phyloP scores from a whole-genome alignment of 2,329 filamentous ascomycete species.

The Fusarium papillatum region DNA sequence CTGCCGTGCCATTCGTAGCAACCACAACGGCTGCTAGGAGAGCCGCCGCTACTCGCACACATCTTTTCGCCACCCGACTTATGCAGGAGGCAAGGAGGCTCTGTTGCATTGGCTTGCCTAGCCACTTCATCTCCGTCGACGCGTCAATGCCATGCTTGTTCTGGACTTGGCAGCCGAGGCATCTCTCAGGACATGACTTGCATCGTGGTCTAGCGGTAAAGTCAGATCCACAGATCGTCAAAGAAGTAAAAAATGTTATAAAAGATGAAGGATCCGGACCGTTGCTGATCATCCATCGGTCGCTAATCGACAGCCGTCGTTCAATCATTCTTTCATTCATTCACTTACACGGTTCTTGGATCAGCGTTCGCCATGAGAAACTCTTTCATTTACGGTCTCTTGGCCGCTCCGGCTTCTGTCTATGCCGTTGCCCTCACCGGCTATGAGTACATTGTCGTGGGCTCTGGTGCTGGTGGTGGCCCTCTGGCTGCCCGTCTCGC shows the following conservation, averaged over 20 bases:
- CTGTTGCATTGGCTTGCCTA: neutral
- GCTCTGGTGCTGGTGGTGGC: slow-evolving; percentile 72
- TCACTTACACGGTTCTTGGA: neutral
- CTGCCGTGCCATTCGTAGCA: slow-evolving; percentile 3
- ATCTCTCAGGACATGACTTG: neutral
- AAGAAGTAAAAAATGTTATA: neutral
- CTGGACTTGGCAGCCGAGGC: neutral
- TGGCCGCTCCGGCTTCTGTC: slow-evolving; percentile 28
- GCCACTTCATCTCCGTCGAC: neutral
- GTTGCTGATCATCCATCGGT: neutral
- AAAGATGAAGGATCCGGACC: neutral
- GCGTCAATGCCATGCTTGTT: neutral
- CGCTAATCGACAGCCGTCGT: neutral
- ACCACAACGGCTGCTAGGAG: neutral
- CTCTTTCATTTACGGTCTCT: slow-evolving; percentile 22
- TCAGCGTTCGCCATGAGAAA: slow-evolving; percentile 22
- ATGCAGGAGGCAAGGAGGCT: neutral
- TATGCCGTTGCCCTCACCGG: slow-evolving; percentile 34
- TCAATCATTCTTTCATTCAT: neutral
- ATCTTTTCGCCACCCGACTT: neutral
- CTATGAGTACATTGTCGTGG: slow-evolving; percentile 72
- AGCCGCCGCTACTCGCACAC: neutral
- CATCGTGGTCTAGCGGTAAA: neutral
- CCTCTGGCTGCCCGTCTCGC: slow-evolving; percentile 71
- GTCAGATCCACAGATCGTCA: neutral